phyloP scores from a whole-genome alignment of 2,329 filamentous ascomycete species.

The Corinectria fuckeliana region DNA sequence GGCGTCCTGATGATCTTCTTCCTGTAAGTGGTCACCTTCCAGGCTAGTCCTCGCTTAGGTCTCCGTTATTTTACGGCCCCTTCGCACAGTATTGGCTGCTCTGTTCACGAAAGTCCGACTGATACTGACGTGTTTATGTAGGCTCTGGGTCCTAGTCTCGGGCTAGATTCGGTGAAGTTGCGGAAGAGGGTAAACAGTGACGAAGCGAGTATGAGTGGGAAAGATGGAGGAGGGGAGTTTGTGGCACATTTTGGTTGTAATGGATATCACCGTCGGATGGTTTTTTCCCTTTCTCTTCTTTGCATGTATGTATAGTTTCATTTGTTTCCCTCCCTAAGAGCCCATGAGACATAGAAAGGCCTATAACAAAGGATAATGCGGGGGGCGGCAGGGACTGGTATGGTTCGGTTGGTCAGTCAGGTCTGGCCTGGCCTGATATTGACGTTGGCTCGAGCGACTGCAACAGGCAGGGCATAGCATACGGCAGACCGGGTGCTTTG shows the following conservation, averaged over 20 bases:
- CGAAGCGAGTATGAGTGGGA: constrained; percentile 19
- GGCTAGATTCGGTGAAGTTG: constrained; percentile 35
- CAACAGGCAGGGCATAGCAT: background rate
- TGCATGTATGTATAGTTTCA: constrained; percentile 32
- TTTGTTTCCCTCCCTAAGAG: constrained; percentile 26
- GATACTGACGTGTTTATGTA: constrained; percentile 26
- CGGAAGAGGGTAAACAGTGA: constrained; percentile 8
- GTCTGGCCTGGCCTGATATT: background rate
- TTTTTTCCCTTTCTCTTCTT: constrained; percentile 29
- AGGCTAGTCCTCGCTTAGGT: background rate
- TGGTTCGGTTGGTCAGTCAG: background rate
- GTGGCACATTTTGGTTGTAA: constrained; percentile 36
- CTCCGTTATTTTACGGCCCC: background rate
- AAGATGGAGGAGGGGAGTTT: constrained; percentile 16
- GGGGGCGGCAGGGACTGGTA: background rate
- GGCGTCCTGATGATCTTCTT: constrained; percentile 94
- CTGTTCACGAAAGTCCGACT: constrained; percentile 2
- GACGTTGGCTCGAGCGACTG: background rate
- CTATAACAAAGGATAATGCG: constrained; percentile 10
- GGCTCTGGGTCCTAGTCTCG: constrained; percentile 50
- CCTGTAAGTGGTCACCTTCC: constrained; percentile 54
- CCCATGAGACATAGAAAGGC: constrained; percentile 14
- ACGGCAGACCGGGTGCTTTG: background rate
- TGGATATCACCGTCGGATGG: constrained; percentile 28
- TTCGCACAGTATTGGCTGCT: background rate